These are phyloP conservation scores for Serendipita sp. DNA, from an alignment of 768 basidiomycete species.

Conservation along the genomic window DNA sequence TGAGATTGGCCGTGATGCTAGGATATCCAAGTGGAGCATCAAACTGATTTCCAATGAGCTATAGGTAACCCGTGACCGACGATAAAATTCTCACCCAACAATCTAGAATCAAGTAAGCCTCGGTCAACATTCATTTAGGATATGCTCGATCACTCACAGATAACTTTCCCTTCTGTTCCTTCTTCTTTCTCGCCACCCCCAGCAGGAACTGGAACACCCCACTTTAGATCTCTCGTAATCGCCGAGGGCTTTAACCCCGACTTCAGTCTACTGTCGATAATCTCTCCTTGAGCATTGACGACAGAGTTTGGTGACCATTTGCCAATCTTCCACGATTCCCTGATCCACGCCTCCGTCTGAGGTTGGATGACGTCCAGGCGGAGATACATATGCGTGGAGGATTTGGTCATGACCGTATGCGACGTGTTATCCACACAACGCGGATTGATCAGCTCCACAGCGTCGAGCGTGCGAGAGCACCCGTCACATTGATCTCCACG, in stretches of 20 bases:
- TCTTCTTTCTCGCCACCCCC: constrained; percentile 53
- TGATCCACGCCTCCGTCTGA: constrained; percentile 75
- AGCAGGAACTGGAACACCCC: constrained; percentile 88
- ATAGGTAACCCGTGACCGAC: neutral
- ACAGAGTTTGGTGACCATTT: constrained; percentile 90
- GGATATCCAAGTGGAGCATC: constrained; percentile 95
- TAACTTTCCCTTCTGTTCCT: constrained; percentile 86
- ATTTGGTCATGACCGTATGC: constrained; percentile 57
- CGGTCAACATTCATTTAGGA: neutral
- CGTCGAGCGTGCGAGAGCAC: constrained; percentile 83
- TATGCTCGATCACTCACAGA: constrained; percentile 45
- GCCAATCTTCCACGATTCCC: constrained; percentile 56
- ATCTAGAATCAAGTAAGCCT: neutral
- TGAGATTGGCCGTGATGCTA: constrained; percentile 93
- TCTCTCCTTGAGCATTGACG: constrained; percentile 71
- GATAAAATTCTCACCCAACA: constrained; percentile 1
- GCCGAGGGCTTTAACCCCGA: constrained; percentile 76
- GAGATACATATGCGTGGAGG: constrained; percentile 84
- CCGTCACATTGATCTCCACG: constrained; percentile 97
- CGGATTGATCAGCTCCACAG: constrained; percentile 86
- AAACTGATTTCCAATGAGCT: constrained; percentile 37
- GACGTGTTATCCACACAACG: constrained; percentile 75
- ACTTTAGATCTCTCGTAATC: constrained; percentile 82
- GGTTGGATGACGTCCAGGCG: constrained; percentile 72
- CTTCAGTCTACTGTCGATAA: constrained; percentile 79